A percentile compares a stretch with the other conserved stretches of the same genome.
These are phyloP conservation scores for Trichothecium roseum DNA, from an alignment of 2,329 filamentous ascomycete species.

Conservation along the genomic window DNA sequence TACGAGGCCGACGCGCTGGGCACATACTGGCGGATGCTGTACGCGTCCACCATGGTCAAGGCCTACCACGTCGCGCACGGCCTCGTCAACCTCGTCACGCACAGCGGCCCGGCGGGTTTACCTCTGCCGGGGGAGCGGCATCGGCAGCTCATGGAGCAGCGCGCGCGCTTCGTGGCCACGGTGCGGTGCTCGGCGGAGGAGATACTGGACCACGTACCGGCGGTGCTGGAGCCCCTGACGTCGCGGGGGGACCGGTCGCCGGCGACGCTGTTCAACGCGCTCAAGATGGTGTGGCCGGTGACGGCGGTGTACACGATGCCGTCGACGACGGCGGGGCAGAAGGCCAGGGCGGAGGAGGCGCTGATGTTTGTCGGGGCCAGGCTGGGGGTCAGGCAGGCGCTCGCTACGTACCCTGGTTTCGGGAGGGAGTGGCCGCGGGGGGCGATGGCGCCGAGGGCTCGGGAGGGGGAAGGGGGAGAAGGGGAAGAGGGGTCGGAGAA, in stretches of 20 bases:
- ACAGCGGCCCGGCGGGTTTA: conserved; percentile 12
- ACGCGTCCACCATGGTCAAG: conserved; percentile 21
- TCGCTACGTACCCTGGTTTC: conserved; percentile 12
- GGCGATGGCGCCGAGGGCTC: conserved; percentile 13
- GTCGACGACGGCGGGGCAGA: conserved; percentile 17
- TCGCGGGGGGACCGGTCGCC: conserved; percentile 16
- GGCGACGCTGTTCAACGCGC: conserved; percentile 22
- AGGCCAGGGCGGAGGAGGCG: conserved; percentile 13
- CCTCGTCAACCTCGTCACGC: conserved; percentile 23
- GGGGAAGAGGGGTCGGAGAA: neutral
- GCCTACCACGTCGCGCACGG: conserved; percentile 20
- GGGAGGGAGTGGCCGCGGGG: conserved; percentile 12
- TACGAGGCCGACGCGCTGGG: conserved; percentile 7
- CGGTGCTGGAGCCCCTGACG: conserved; percentile 13
- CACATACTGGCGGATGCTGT: conserved; percentile 21
- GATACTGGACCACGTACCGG: conserved; percentile 16
- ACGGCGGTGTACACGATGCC: conserved; percentile 18
- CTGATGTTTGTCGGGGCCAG: conserved; percentile 23
- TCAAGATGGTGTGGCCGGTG: conserved; percentile 28
- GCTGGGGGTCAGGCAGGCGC: conserved; percentile 24
- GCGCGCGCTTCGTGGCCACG: conserved; percentile 14
- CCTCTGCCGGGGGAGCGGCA: conserved; percentile 12
- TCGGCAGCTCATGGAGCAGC: conserved; percentile 18
- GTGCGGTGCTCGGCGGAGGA: conserved; percentile 16
- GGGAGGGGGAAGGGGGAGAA: too few species aligned